phyloP scores from a whole-genome alignment of 192 early-diverging fungal species.

The Diversispora eburnea region DNA sequence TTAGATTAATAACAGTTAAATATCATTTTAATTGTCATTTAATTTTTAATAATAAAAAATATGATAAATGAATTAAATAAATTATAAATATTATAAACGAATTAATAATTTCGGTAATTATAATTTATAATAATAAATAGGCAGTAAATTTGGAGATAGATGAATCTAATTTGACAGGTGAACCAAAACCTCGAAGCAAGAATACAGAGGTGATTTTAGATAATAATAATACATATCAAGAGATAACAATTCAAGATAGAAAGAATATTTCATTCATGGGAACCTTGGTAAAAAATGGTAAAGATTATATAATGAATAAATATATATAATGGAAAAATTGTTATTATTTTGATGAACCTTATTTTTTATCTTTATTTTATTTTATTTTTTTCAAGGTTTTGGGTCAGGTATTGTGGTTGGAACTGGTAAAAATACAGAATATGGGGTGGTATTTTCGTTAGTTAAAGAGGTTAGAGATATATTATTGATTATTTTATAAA shows the following conservation, averaged over 20 bases:
- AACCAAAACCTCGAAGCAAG: slow-evolving; percentile 79
- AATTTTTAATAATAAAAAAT: background rate
- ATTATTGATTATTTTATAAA: slow-evolving; percentile 10
- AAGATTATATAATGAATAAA: background rate
- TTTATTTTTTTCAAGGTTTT: slow-evolving; percentile 45
- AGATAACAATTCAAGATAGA: slow-evolving; percentile 65
- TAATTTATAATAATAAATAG: slow-evolving; percentile 25
- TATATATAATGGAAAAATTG: background rate
- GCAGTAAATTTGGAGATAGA: slow-evolving; percentile 85
- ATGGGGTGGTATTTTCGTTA: slow-evolving; percentile 91
- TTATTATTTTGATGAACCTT: background rate
- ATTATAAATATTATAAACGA: background rate
- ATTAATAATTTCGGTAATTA: background rate
- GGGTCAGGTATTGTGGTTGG: slow-evolving; percentile 88
- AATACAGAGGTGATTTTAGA: slow-evolving; percentile 46
- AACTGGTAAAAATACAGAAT: slow-evolving; percentile 86
- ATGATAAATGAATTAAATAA: background rate
- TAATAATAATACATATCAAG: slow-evolving; percentile 30
- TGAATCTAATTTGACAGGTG: slow-evolving; percentile 86
- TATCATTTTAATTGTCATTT: background rate
- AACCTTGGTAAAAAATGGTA: slow-evolving; percentile 81
- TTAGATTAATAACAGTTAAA: slow-evolving; percentile 61
- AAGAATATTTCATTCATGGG: slow-evolving; percentile 96
- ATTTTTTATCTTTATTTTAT: slow-evolving; percentile 2
- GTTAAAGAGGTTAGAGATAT: slow-evolving; percentile 74